Percentiles rank a stretch among this genome's conserved stretches.
Conservation (phyloP, 202 grass and related monocot genomes). For the Carex arenaria region DNA sequence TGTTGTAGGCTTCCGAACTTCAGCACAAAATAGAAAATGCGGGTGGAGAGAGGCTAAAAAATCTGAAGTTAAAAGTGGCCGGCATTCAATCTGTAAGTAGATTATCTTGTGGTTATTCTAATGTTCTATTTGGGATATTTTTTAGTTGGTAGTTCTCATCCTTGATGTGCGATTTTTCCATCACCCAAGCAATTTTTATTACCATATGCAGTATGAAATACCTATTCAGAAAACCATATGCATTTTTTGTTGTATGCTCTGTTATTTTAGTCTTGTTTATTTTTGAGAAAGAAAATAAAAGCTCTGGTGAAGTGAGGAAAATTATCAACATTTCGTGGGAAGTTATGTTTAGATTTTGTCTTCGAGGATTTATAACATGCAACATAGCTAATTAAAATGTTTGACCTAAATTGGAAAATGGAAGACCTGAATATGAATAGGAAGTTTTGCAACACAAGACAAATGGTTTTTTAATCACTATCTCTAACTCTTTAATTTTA, state of each 20-base stretch:
- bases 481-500: constrained; percentile 16
- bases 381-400: neutral
- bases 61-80: constrained; percentile 80
- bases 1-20: constrained; percentile 70
- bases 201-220: neutral
- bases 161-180: neutral
- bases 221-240: no score
- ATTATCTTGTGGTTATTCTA: constrained; percentile 6
- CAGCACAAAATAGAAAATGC: constrained; percentile 94
- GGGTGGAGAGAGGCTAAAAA: constrained; percentile 72
- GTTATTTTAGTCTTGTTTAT: neutral
- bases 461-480: neutral
- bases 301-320: neutral
- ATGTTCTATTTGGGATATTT: neutral
- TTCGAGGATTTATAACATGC: neutral
- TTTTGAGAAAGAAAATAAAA: neutral
- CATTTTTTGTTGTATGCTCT: neutral
- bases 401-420: neutral
- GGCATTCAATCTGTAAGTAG: constrained; percentile 77
- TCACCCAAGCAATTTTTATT: neutral
- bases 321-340: neutral
- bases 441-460: neutral
- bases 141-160: neutral
- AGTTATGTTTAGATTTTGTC: neutral
- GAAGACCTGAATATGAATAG: neutral